Conservation (phyloP, 2,329 filamentous ascomycete genomes). For the Fusarium algeriense region DNA sequence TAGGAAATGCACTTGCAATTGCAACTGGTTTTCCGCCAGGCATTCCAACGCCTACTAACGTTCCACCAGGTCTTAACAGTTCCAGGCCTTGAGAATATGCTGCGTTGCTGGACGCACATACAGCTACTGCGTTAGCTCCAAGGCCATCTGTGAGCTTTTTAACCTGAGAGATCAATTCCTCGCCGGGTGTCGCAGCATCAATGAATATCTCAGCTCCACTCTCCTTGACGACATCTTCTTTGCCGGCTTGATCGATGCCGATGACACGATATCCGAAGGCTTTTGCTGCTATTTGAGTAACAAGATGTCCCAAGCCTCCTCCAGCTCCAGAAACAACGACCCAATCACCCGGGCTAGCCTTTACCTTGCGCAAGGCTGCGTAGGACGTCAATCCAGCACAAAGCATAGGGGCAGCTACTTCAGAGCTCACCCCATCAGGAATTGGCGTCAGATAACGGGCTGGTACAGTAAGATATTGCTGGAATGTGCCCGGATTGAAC, state of each 20-base stretch:
- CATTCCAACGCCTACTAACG: background rate
- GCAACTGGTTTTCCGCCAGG: fast-evolving
- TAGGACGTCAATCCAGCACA: background rate
- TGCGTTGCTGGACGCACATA: background rate
- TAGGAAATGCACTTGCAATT: background rate
- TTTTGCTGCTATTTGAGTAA: background rate
- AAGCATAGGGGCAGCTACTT: background rate
- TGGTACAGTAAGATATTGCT: background rate
- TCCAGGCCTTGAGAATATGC: background rate
- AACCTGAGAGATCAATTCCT: background rate
- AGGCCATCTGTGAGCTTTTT: background rate
- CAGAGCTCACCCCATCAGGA: fast-evolving
- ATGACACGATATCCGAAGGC: background rate
- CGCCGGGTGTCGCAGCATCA: background rate
- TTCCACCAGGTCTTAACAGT: background rate
- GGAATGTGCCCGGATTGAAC: background rate
- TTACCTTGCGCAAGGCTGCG: background rate
- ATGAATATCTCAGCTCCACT: background rate
- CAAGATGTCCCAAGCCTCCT: background rate
- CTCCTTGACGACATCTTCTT: background rate
- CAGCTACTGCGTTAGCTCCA: background rate
- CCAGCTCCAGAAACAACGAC: background rate
- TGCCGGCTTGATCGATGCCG: background rate
- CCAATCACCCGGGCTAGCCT: background rate
- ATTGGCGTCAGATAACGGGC: background rate